A percentile compares a stretch with the other conserved stretches of the same genome.
Evolutionary conservation across 805 yeast genomes (phyloP).

Genomic region (Teunomyces lycoperdinae): DNA sequence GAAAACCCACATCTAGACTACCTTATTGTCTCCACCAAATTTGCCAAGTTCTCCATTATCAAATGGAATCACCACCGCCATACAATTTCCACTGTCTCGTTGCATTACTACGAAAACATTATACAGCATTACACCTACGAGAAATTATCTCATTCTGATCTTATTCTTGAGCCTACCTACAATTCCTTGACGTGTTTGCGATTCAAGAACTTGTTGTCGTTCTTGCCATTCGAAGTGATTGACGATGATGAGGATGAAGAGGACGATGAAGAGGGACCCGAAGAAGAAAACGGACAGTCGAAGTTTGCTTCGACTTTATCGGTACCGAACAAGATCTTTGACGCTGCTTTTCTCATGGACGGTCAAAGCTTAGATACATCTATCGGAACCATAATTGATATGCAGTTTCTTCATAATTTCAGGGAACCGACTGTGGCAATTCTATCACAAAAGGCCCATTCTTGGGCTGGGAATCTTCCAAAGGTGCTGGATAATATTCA

Average conservation of each 20-base stretch:
- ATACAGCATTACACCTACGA: conserved; percentile 51
- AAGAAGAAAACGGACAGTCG: conserved; percentile 6
- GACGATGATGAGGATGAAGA: conserved; percentile 42
- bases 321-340: conserved; percentile 28
- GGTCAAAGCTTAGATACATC: conserved; percentile 55
- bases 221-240: conserved; percentile 58
- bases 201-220: conserved; percentile 65
- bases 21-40: conserved; percentile 61
- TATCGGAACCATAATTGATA: conserved; percentile 64
- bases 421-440: conserved; percentile 81
- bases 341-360: conserved; percentile 57
- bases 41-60: conserved; percentile 75
- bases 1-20: conserved; percentile 53
- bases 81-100: conserved; percentile 64
- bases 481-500: conserved; percentile 59
- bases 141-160: conserved; percentile 37
- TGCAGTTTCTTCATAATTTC: conserved; percentile 69
- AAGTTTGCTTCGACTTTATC: not conserved
- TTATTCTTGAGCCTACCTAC: conserved; percentile 59
- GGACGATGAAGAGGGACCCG: conserved; percentile 32
- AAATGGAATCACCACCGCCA: conserved; percentile 61
- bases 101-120: conserved; percentile 82
- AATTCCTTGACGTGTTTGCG: conserved; percentile 54
- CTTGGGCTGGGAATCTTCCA: conserved; percentile 79
- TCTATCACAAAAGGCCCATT: conserved; percentile 49